These are phyloP conservation scores for Aurifilum marmelostoma DNA, from an alignment of 2,329 filamentous ascomycete genomes.

Conservation along the genomic window DNA sequence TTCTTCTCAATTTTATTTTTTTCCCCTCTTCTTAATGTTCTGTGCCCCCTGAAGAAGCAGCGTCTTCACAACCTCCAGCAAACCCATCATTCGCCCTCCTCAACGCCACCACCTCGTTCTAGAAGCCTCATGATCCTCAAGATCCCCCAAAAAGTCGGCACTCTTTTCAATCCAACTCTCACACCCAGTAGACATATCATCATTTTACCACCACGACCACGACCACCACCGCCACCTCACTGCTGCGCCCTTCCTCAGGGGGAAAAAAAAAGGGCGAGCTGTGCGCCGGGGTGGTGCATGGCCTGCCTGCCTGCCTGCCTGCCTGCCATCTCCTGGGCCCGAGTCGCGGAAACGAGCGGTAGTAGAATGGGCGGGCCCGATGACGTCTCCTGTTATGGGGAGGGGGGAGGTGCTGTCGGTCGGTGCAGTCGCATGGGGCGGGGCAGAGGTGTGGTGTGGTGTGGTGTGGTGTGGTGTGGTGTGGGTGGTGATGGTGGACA, in stretches of 20 bases:
- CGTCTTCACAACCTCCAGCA: background rate
- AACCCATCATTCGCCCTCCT: background rate
- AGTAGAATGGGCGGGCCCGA: background rate
- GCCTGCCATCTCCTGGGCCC: background rate
- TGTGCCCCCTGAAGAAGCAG: background rate
- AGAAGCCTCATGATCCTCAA: background rate
- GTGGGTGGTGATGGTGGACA: too few relatives aligned
- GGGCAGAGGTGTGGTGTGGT: background rate
- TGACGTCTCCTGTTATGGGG: slow-evolving; percentile 3
- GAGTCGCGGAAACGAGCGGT: too few relatives aligned
- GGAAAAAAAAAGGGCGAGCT: too few relatives aligned
- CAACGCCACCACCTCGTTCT: background rate
- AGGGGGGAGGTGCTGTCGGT: background rate
- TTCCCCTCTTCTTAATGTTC: too few relatives aligned
- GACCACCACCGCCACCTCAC: too few relatives aligned
- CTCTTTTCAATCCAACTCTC: background rate
- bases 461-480: background rate
- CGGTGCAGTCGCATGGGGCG: too few relatives aligned
- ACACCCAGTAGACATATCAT: background rate
- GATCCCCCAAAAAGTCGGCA: background rate
- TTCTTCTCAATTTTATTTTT: too few relatives aligned
- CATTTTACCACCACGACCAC: too few relatives aligned
- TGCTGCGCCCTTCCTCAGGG: too few relatives aligned
- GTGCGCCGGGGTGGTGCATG: too few relatives aligned
- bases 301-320: too few relatives aligned